Evolutionary conservation across 768 basidiomycete species (phyloP), one percentile per base, ranked within the genome.

Genomic region (Dendrothele bispora): DNA sequence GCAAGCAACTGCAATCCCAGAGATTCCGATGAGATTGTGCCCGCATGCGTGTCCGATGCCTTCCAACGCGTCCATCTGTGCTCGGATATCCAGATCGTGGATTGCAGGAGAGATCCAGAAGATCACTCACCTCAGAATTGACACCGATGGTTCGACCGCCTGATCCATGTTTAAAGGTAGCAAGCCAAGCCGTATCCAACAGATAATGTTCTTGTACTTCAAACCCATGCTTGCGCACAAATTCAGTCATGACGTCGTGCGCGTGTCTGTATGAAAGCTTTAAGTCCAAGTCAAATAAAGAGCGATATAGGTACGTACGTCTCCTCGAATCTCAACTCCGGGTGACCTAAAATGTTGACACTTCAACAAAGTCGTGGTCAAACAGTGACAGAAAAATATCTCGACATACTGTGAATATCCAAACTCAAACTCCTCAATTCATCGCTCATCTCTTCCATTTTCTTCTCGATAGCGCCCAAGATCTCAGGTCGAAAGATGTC

Each of bases 11-110:
- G 82, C 87, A 12, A 90, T 82, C 4, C 88, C 88, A 46, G 72
- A 55, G 20, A 90, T 86, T 1, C 85, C 88, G 43, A 91, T 91
- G 43, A 91, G 68, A 56, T 91, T 91, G 59, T 91, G 89, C 3
- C 89, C 89, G 56, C 89, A 91, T 1, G 84, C 86, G 53, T 88
- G 86, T 0, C 86, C 82, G 30, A 84, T 71, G 0, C 78, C 69
- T n/a, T 65, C 64, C 12, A 85, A 66, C 1, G 84, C 84, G 48
- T 83, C 82, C 82, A 84, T 83, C 77, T 79, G 50, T 3, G 30
- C 11, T 10, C 10, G 30, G 30, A 10, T 10, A 10, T 8, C 25
- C 18, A 36, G 18, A 40, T 24, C 41, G 17, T 10, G 30, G 38
- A 10, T 44, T 17, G n/a, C 15, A 24, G 6, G 37, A 37, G 34